These are phyloP conservation scores for Populus deltoides DNA, from an alignment of 345 rosid species.

Conservation along the genomic window DNA sequence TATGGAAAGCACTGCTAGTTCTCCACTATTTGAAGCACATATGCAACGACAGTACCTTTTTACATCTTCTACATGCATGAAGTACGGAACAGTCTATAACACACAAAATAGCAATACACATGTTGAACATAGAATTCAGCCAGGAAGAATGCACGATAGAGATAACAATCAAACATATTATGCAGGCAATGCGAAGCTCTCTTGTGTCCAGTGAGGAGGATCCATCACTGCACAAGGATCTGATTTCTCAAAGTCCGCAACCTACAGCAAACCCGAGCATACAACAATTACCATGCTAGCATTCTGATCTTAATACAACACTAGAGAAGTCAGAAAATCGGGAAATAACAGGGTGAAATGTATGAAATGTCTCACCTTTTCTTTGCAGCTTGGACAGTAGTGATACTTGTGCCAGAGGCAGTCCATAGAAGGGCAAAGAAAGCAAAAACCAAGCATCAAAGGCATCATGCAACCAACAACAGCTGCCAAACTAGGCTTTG, in stretches of 20 bases:
- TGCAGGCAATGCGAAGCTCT: conserved; percentile 82
- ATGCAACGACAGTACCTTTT: background rate
- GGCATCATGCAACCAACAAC: conserved; percentile 97
- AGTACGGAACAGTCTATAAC: background rate
- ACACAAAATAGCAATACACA: background rate
- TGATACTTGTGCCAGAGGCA: conserved; percentile 99
- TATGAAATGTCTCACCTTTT: conserved; percentile 41
- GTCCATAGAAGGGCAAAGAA: conserved; percentile 91
- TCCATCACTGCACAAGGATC: conserved; percentile 85
- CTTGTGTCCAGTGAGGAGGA: conserved; percentile 69
- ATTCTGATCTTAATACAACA: background rate
- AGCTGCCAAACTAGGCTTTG: conserved; percentile 88
- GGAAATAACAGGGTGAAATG: background rate
- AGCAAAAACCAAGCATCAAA: conserved; percentile 81
- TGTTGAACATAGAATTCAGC: background rate
- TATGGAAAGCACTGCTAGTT: background rate
- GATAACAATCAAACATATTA: conserved; percentile 1
- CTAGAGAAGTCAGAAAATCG: background rate
- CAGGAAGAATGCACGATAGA: background rate
- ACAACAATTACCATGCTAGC: background rate
- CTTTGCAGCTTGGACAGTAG: conserved; percentile 74
- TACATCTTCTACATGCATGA: background rate
- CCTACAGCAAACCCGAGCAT: conserved; percentile 39
- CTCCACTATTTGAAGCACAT: background rate
- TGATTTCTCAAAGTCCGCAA: conserved; percentile 80